Evolutionary conservation across 805 yeast genomes (phyloP), one percentile per base, ranked within the genome.

Genomic region (Ogataea trehaloabstinens): DNA sequence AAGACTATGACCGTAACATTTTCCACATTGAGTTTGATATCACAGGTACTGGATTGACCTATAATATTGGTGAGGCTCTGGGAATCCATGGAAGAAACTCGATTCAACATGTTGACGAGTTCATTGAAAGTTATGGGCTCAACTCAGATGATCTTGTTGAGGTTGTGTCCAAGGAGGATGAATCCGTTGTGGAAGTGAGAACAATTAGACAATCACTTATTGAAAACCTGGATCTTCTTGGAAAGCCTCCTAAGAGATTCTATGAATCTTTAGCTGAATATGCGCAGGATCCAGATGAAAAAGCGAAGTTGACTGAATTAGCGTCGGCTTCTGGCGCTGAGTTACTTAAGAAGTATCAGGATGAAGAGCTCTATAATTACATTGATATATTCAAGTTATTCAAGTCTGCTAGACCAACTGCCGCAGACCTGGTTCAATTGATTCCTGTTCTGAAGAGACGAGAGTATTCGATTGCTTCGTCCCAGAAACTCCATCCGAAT

Each of bases 401-500:
- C 74, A 71, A 77, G 51, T 80, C 90, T 41, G 95, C 91, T 18
- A 80, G 82, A 62, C 97, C 97, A 19, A 53, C 78, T 4, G 68
- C 84, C 41, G 73, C 70, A 40, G 88, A 85, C 18, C 73, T 91
- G 52, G 78, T 83, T 24, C 74, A 74, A 52, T 65, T 91, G 41
- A 76, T 91, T 48, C 79, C 95, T 17, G 90, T 95, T 13, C 74
- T 90, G 60, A 91, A 91, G 73, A 84, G 98, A 72, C 85, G 98
- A 72, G 98, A 91, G 67, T 91, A 91, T 64, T 91, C 97, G 11
- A 91, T 91, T 64, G 97, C 98, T 3, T 90, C 97, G 1, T 90
- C 97, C 20, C 98, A 91, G 67, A 86, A 77, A 62, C 71, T 86
- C 56, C 97, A 91, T 66, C 88, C 91, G 39, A 86, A 85, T 60